Evolutionary conservation across 2,329 filamentous ascomycete species (phyloP), one percentile per base, ranked within the genome.

Genomic region (Aspergillus costaricaensis): DNA sequence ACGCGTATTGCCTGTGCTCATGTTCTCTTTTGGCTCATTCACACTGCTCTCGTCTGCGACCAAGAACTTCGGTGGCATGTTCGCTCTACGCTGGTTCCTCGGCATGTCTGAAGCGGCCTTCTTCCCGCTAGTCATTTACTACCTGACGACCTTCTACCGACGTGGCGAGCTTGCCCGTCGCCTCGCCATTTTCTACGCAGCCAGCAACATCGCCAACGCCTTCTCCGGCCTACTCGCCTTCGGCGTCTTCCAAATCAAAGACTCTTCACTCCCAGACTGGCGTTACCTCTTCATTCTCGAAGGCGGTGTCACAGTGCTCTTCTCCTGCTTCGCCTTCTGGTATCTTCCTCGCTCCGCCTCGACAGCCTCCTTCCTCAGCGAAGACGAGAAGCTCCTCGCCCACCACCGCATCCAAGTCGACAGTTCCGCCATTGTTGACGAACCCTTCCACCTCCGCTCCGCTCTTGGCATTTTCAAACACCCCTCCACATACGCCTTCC

Each of bases 381-480:
- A 84, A 2, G 85, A 87, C 1, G 88, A 93, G 72, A 88, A 86
- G 68, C 79, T 81, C 8, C 82, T 92, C 0, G 90, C 90, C 3
- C 88, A 86, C 68, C 85, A 87, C 68, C 87, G 90, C n/a, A 90
- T 92, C 63, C 88, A 89, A 63, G 83, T 91, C 55, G 91, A 94
- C 72, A 89, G 86, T 6, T 91, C 88, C 2, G 86, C 88, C 0
- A 78, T 84, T 0, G 85, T 87, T 17, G 83, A 85, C 65, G 83
- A 85, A 60, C 74, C 81, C 51, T 86, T 87, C 71, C 74, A 78
- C 41, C 70, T 87, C 32, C 78, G 78, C 36, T 80, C 85, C 41
- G 79, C 83, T 0, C 64, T 86, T 8, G 72, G 71, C 7, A 82
- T 87, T 64, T 82, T 87, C 73, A 81, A 80, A 54, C 78, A 84